Conservation (phyloP, 371 early-diverging fungal species). For the Entomophthora muscae region DNA sequence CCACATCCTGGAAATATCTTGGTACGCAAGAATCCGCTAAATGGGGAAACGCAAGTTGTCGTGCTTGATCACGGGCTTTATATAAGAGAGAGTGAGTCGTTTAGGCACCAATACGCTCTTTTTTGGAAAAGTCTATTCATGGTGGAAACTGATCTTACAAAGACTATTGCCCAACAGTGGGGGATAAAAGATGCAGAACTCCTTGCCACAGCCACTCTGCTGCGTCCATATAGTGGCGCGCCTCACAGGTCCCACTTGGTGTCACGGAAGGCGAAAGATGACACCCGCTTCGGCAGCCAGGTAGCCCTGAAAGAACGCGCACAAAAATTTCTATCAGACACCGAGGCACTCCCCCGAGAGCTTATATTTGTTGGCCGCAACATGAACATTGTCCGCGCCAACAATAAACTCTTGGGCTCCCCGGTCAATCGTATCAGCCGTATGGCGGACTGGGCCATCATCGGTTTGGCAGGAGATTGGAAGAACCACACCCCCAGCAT, state of each 20-base stretch:
- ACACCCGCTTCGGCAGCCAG: slow-evolving; percentile 52
- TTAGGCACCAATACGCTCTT: slow-evolving; percentile 58
- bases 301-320: slow-evolving; percentile 48
- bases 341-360: slow-evolving; percentile 61
- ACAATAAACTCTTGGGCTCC: slow-evolving; percentile 65
- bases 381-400: slow-evolving; percentile 71
- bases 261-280: slow-evolving; percentile 13
- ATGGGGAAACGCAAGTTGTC: slow-evolving; percentile 33
- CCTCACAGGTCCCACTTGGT: slow-evolving; percentile 13
- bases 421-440: slow-evolving; percentile 79
- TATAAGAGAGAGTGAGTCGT: slow-evolving; percentile 47
- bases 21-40: slow-evolving; percentile 44
- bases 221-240: slow-evolving; percentile 48
- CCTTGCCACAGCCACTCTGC: slow-evolving; percentile 67
- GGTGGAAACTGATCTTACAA: slow-evolving; percentile 38
- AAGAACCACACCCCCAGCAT: neutral
- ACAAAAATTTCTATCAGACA: slow-evolving; percentile 45
- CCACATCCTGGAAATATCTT: slow-evolving; percentile 82
- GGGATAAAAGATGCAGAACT: slow-evolving; percentile 66
- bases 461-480: slow-evolving; percentile 23
- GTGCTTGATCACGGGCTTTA: slow-evolving; percentile 90
- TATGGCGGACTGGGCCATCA: slow-evolving; percentile 70
- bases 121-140: slow-evolving; percentile 69
- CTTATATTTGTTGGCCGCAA: slow-evolving; percentile 79
- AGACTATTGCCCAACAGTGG: slow-evolving; percentile 50